Percentiles rank a stretch among this genome's conserved stretches.
Evolutionary conservation across 2,329 filamentous ascomycete species (phyloP).

Genomic region (Zopfia rhizophila): DNA sequence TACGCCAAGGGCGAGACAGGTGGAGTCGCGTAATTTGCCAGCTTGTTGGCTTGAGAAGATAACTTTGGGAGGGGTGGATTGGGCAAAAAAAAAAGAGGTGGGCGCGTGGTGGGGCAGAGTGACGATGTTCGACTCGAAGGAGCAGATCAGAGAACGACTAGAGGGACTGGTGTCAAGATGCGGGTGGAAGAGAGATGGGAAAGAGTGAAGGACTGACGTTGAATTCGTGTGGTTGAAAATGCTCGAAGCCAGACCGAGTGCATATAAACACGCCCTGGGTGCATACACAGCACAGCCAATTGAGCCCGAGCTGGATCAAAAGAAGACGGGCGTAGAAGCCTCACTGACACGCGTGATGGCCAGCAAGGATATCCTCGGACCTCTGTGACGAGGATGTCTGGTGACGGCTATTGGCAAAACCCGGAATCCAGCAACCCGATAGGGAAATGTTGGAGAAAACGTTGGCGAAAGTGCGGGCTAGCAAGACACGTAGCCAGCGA

Average conservation of each 20-base stretch:
- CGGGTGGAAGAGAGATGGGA: constrained; percentile 12
- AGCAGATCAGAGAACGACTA: constrained; percentile 20
- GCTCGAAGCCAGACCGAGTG: constrained; percentile 42
- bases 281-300: constrained; percentile 48
- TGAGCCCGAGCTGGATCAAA: constrained; percentile 45
- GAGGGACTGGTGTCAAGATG: constrained; percentile 19
- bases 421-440: constrained; percentile 48
- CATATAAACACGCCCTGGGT: constrained; percentile 50
- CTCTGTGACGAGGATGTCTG: constrained; percentile 47
- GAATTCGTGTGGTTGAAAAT: constrained; percentile 37
- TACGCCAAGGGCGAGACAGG: constrained; percentile 73
- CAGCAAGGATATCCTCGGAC: constrained; percentile 51
- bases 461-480: constrained; percentile 35
- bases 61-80: constrained; percentile 1
- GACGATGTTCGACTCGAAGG: constrained; percentile 3
- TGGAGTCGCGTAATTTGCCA: constrained; percentile 72
- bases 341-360: constrained; percentile 42
- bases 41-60: constrained; percentile 62
- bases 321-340: constrained; percentile 47
- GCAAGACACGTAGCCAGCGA: constrained; percentile 43
- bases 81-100: constrained; percentile 7
- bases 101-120: constrained; percentile 13
- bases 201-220: constrained; percentile 37
- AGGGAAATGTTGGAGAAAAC: constrained; percentile 48
- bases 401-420: constrained; percentile 34